Evolutionary conservation across 176 grass and related monocot species (phyloP).

Genomic region (bread wheat (Triticum aestivum)): DNA sequence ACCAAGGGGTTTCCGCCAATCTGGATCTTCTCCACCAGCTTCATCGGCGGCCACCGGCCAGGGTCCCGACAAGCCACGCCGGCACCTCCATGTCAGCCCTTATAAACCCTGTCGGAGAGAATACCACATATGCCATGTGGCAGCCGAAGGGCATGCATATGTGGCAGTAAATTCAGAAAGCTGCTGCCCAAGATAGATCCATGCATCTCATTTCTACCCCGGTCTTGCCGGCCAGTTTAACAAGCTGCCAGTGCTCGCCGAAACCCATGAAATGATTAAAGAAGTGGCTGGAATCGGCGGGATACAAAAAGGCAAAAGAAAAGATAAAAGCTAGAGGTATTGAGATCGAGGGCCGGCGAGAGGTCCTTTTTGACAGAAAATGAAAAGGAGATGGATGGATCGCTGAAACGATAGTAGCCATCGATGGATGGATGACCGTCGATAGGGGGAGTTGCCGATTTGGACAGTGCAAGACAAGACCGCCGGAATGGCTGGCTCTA

Average conservation of each 20-base stretch:
- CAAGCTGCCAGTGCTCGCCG: neutral
- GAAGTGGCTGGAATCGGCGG: neutral
- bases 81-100: neutral
- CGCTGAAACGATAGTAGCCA: neutral
- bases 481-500: neutral
- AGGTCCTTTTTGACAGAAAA: neutral
- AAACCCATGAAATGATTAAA: neutral
- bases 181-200: neutral
- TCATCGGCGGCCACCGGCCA: too few relatives aligned
- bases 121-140: neutral
- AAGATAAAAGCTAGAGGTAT: neutral
- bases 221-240: neutral
- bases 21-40: too few relatives aligned
- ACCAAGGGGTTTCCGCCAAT: too few relatives aligned
- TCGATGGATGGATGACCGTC: neutral
- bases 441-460: neutral
- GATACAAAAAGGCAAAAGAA: neutral
- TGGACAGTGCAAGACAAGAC: slow-evolving; percentile 14
- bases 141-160: neutral
- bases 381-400: neutral
- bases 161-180: neutral
- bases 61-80: too few relatives aligned
- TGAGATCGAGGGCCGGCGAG: neutral
- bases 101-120: neutral
- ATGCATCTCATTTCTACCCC: neutral